Conservation (phyloP, 1,139 yeast species). For the Casaregolazyma lundiana region DNA sequence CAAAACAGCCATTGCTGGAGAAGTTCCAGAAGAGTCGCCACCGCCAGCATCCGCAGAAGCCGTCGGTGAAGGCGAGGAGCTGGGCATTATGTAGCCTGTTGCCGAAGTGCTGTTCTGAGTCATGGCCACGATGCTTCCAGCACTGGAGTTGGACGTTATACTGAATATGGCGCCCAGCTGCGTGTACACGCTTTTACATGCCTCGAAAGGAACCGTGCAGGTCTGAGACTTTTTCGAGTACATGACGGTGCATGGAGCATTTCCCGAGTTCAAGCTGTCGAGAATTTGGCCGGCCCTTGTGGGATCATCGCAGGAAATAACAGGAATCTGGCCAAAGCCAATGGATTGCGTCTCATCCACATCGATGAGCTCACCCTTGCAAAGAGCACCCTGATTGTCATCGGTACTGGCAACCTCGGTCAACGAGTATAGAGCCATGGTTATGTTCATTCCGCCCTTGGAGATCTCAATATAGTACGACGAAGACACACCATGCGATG, state of each 20-base stretch:
- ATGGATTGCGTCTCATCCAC: constrained; percentile 13
- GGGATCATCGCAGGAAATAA: constrained; percentile 30
- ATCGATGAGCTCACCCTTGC: constrained; percentile 24
- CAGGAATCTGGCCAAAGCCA: constrained; percentile 25
- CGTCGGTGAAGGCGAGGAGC: constrained; percentile 10
- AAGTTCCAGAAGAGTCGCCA: constrained; percentile 15
- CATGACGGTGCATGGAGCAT: constrained; percentile 30
- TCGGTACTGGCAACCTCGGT: constrained; percentile 23
- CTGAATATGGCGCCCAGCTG: constrained; percentile 33
- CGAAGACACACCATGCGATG: constrained; percentile 14
- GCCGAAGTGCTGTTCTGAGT: constrained; percentile 21
- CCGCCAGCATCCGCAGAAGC: neutral
- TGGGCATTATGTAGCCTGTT: constrained; percentile 18
- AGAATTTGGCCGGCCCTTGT: constrained; percentile 24
- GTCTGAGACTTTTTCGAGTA: constrained; percentile 26
- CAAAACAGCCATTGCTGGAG: constrained; percentile 32
- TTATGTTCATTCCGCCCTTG: constrained; percentile 16
- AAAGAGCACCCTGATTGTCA: constrained; percentile 21
- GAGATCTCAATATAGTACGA: constrained; percentile 18
- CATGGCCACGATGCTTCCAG: constrained; percentile 23
- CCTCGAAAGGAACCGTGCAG: constrained; percentile 24
- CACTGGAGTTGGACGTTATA: constrained; percentile 23
- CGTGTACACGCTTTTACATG: constrained; percentile 22
- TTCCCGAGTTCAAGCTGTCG: constrained; percentile 21
- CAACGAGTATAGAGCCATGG: constrained; percentile 24